These are phyloP conservation scores for Lasiodiplodia sp. DNA, from an alignment of 2,329 filamentous ascomycete species.

Conservation along the genomic window DNA sequence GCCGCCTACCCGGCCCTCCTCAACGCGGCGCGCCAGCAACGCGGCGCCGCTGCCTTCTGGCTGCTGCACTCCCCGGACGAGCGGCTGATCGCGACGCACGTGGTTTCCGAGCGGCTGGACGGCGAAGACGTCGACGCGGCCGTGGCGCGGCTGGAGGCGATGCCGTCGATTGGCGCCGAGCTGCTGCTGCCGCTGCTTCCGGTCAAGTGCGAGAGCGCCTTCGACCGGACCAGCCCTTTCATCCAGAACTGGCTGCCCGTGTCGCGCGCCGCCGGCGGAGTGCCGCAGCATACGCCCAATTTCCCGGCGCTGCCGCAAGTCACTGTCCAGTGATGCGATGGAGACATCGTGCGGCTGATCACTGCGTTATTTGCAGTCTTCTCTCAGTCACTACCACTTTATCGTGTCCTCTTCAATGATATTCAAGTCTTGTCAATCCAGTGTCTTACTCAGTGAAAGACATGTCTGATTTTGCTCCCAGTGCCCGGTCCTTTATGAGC, in stretches of 20 bases:
- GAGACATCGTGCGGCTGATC: too few species aligned
- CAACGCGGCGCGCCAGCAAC: not conserved
- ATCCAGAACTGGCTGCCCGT: not conserved
- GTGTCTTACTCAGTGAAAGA: too few species aligned
- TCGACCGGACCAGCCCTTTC: constrained; percentile 3
- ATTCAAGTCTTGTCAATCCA: too few species aligned
- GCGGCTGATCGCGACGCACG: not conserved
- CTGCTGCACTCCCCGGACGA: not conserved
- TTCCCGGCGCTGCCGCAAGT: not conserved
- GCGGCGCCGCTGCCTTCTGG: not conserved
- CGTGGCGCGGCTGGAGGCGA: not conserved
- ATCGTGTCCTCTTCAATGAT: too few species aligned
- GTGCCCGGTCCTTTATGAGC: too few species aligned
- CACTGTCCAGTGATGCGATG: not conserved
- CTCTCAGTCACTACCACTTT: too few species aligned
- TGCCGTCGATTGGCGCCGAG: not conserved
- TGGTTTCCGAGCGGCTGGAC: not conserved
- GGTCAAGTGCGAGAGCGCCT: not conserved
- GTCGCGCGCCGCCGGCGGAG: not conserved
- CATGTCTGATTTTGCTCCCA: too few species aligned
- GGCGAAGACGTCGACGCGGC: not conserved
- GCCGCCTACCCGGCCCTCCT: not conserved
- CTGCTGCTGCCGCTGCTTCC: not conserved
- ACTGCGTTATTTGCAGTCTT: too few species aligned
- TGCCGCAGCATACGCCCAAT: not conserved